These are phyloP conservation scores for Podospora australis DNA, from an alignment of 495 filamentous ascomycete species.

Conservation along the genomic window DNA sequence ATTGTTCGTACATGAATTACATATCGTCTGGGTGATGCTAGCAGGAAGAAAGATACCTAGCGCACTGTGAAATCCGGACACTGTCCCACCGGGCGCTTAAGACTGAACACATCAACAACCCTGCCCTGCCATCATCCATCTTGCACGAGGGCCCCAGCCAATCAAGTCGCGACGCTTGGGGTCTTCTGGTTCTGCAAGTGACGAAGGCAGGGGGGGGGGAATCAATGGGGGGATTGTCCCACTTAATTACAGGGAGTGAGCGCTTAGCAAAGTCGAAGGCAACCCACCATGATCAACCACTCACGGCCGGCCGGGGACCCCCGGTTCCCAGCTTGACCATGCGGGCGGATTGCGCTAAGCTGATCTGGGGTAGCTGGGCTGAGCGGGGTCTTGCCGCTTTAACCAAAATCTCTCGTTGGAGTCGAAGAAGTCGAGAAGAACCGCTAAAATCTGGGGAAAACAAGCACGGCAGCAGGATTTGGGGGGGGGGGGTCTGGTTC, in stretches of 20 bases:
- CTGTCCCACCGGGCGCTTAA: background rate
- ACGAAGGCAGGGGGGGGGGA: background rate
- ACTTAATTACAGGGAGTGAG: background rate
- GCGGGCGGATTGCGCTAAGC: constrained; percentile 14
- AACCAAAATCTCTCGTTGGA: background rate
- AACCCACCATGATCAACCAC: constrained; percentile 2
- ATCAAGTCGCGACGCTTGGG: too few species aligned
- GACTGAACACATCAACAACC: background rate
- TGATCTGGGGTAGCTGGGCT: background rate
- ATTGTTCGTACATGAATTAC: too few species aligned
- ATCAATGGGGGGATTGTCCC: background rate
- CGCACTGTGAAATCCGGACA: background rate
- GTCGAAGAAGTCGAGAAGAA: too few species aligned
- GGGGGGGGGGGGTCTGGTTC: too few species aligned
- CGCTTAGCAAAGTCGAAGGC: constrained; percentile 15
- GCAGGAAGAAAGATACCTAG: too few species aligned
- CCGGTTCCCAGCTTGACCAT: constrained; percentile 6
- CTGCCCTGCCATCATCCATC: too few species aligned
- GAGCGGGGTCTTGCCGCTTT: background rate
- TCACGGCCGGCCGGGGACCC: constrained; percentile 1
- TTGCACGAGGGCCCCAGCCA: too few species aligned
- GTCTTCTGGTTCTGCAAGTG: too few species aligned
- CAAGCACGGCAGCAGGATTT: too few species aligned
- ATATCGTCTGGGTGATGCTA: too few species aligned
- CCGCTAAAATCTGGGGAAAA: too few species aligned